Conservation (phyloP, 805 yeast species). For the Candida bentonensis region DNA sequence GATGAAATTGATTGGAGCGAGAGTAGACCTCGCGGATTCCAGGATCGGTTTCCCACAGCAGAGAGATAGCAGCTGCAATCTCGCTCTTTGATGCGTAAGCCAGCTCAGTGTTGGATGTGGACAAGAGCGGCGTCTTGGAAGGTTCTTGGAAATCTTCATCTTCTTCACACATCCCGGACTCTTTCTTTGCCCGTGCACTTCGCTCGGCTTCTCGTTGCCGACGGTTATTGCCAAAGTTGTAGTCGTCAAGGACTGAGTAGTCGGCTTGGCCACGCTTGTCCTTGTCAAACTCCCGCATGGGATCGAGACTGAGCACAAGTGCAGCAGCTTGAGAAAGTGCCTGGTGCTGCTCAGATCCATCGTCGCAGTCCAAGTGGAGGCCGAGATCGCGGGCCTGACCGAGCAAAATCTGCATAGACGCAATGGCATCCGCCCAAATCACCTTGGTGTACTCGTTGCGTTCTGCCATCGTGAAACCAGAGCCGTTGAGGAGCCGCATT, state of each 20-base stretch:
- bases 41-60: slow-evolving; percentile 54
- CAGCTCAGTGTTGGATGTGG: background rate
- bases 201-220: slow-evolving; percentile 5
- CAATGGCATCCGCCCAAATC: slow-evolving; percentile 86
- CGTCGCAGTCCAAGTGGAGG: slow-evolving; percentile 55
- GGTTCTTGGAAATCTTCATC: background rate
- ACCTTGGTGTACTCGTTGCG: slow-evolving; percentile 68
- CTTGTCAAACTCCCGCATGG: background rate
- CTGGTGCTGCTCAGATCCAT: slow-evolving; percentile 34
- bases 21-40: slow-evolving; percentile 38
- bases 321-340: background rate
- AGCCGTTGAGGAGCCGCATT: slow-evolving; percentile 71
- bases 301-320: background rate
- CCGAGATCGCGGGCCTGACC: slow-evolving; percentile 59
- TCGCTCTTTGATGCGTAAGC: slow-evolving; percentile 2
- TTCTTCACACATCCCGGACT: background rate
- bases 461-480: slow-evolving; percentile 72
- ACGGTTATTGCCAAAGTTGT: background rate
- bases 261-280: background rate
- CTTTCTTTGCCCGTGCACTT: too few relatives aligned
- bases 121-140: slow-evolving; percentile 4
- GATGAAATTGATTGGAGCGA: slow-evolving; percentile 61
- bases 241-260: background rate
- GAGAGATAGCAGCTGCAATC: slow-evolving; percentile 56
- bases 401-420: slow-evolving; percentile 65